phyloP scores from a whole-genome alignment of 371 early-diverging fungal species.

The Apophysomyces sp. region DNA sequence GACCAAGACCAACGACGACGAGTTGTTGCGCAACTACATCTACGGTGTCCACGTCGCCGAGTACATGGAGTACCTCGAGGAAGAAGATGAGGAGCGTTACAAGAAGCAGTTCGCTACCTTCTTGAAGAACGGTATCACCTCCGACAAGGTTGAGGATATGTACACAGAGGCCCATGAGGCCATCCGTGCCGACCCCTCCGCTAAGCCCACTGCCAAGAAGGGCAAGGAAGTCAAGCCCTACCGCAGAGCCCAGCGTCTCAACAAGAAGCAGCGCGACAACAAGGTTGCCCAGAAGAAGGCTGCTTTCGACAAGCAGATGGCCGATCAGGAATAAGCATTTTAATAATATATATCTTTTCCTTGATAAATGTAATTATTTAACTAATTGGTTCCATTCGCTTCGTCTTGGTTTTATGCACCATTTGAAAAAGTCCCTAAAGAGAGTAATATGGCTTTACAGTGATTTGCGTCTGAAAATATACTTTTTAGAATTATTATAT shows the following conservation, averaged over 20 bases:
- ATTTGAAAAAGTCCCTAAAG: too few relatives aligned
- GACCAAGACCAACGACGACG: constrained; percentile 92
- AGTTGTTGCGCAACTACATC: constrained; percentile 97
- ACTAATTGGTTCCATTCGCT: not conserved
- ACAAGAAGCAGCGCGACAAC: constrained; percentile 88
- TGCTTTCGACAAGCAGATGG: constrained; percentile 57
- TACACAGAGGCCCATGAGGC: constrained; percentile 94
- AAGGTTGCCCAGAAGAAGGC: constrained; percentile 91
- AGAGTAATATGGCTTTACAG: too few relatives aligned
- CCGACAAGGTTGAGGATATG: constrained; percentile 95
- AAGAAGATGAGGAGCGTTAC: constrained; percentile 98
- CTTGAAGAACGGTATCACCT: constrained; percentile 88
- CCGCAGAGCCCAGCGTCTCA: constrained; percentile 73
- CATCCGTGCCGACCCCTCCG: constrained; percentile 90
- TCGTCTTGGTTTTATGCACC: not conserved
- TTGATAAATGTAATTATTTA: not conserved
- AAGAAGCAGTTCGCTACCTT: constrained; percentile 97
- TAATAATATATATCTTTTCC: not conserved
- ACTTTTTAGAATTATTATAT: too few relatives aligned
- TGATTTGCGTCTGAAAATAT: too few relatives aligned
- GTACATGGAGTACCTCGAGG: constrained; percentile 98
- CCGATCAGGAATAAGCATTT: constrained; percentile 11
- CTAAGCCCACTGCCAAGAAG: constrained; percentile 75
- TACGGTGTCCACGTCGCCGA: constrained; percentile 98
- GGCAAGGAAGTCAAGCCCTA: constrained; percentile 55